Base-by-base conservation (phyloP, 2,329 filamentous ascomycete genomes). In the Fusarium chuoi region DNA sequence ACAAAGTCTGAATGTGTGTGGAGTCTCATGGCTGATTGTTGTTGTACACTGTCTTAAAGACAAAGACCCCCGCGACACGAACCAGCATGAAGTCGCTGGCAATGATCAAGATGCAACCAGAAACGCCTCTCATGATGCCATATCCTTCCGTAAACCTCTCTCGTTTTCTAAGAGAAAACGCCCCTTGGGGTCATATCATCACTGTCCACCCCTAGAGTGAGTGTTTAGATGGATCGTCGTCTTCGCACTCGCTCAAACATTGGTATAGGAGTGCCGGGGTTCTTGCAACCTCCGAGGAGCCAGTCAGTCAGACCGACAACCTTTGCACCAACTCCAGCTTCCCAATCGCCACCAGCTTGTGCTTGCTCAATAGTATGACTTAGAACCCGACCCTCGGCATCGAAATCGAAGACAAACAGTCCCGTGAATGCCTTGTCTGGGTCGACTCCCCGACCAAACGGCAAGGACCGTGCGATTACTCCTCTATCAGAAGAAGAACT, bases 341-440 rank as follows among this genome's bases (percentile, higher is more conserved):
- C 95, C 90, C 93, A 97, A 68, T 94, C 90, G 44, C 92, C 90
- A 22, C 92, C 91, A 78, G 96, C 92, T 78, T 98, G 93, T 3
- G 94, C 93, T 83, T 97, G 94, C 83, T 99, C 96, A 78, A 99
- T 98, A 0, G 94, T 97, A 82, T 98, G 96, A 75, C 90, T 94
- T 54, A 93, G 83, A 41, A 99, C 90, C 72, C 94, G 88, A 3
- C 96, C 96, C 77, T 97, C 89, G 52, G 90, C 87, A 79, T 98
- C 96, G 81, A 99, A 99, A 74, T 97, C 94, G 81, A 99, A 99
- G 67, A 98, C 92, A 83, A 98, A 99, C 17, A 98, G 83, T 0
- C 96, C 96, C 3, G 91, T 94, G 77, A 98, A 98, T 79, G 95
- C 93, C 78, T 93, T 92, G 69, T 89, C 89, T 56, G 89, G 88